phyloP scores from a whole-genome alignment of 805 yeast genomes.

The Nakazawaea holstii region DNA sequence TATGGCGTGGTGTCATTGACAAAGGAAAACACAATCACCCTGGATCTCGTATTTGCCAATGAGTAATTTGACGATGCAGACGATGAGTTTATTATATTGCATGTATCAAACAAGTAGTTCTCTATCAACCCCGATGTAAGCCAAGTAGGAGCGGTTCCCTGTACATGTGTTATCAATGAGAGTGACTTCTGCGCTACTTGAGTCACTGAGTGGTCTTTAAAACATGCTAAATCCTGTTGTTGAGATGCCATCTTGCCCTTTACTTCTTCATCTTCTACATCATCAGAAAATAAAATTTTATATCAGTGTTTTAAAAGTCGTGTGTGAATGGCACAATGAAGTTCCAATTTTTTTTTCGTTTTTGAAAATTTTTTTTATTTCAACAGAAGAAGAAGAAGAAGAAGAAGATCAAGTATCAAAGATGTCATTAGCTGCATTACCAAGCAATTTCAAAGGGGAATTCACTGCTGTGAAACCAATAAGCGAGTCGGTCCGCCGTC shows the following conservation, averaged over 20 bases:
- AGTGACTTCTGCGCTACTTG: conserved; percentile 18
- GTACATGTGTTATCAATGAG: conserved; percentile 33
- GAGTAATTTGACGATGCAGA: conserved; percentile 17
- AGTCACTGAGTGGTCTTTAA: conserved; percentile 44
- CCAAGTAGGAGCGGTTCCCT: conserved; percentile 64
- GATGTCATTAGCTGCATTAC: conserved; percentile 46
- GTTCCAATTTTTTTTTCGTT: conserved; percentile 1
- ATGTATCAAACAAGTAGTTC: conserved; percentile 39
- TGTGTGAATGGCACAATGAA: not conserved
- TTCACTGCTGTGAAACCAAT: conserved; percentile 46
- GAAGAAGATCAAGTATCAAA: conserved; percentile 1
- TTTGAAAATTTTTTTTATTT: not conserved
- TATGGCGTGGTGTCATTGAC: conserved; percentile 10
- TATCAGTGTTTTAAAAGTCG: not conserved
- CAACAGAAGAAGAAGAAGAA: not conserved
- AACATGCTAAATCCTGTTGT: conserved; percentile 54
- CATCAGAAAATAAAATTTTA: not conserved
- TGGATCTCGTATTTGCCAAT: conserved; percentile 19
- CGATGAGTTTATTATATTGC: conserved; percentile 31
- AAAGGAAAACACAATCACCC: conserved; percentile 32
- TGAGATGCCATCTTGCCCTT: conserved; percentile 26
- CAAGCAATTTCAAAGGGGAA: conserved; percentile 47
- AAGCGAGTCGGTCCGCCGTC: conserved; percentile 64
- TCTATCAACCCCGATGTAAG: conserved; percentile 51
- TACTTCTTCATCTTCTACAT: not conserved